phyloP scores from a whole-genome alignment of 2,329 filamentous ascomycete species.

The Leptographium wingfieldii region DNA sequence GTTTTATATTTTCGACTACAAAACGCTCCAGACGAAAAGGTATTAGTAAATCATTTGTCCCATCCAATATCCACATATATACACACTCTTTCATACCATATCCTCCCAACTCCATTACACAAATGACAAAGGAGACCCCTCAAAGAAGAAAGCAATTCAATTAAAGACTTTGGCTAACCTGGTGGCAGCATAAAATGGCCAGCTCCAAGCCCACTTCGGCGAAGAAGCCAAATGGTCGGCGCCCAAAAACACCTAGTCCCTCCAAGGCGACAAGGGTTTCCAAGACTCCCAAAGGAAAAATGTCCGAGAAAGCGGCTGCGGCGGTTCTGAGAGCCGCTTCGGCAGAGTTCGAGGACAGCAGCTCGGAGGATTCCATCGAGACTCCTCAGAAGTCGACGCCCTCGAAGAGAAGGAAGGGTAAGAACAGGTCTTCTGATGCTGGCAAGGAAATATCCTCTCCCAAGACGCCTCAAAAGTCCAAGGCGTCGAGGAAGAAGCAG shows the following conservation, averaged over 20 bases:
- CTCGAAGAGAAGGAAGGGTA: neutral
- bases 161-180: neutral
- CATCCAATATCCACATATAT: no score
- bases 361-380: neutral
- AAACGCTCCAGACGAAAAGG: no score
- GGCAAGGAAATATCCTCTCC: neutral
- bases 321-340: neutral
- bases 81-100: no score
- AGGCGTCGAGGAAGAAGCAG: neutral
- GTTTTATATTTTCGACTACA: no score
- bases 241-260: neutral
- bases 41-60: no score
- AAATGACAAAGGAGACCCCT: neutral
- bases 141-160: neutral
- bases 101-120: no score
- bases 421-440: no score
- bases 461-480: neutral
- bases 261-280: neutral
- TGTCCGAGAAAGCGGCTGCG: neutral
- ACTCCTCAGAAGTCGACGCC: neutral
- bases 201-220: neutral
- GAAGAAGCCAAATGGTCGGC: neutral
- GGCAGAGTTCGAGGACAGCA: neutral
- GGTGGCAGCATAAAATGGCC: neutral
- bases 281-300: neutral